phyloP scores from a whole-genome alignment of 331 rosid species.

The Malus hybrid region DNA sequence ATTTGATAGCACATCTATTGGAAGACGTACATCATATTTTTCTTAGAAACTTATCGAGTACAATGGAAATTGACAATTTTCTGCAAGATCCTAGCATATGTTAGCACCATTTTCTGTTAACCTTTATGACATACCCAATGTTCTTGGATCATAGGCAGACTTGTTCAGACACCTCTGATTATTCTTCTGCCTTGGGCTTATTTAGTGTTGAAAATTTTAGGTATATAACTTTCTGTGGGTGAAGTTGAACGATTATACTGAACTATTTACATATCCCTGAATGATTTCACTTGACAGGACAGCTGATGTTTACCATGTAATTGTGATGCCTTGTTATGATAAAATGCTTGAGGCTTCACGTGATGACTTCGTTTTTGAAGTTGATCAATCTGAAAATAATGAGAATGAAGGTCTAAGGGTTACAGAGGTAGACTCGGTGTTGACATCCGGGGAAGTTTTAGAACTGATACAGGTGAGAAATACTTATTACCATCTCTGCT shows the following conservation, averaged over 20 bases:
- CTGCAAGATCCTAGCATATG: not conserved
- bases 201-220: not conserved
- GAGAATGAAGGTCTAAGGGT: constrained; percentile 33
- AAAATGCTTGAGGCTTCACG: constrained; percentile 96
- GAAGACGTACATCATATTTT: not conserved
- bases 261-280: not conserved
- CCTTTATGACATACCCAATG: not conserved
- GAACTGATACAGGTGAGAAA: constrained; percentile 75
- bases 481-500: constrained; percentile 3
- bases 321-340: constrained; percentile 98
- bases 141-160: not conserved
- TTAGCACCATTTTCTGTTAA: not conserved
- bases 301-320: constrained; percentile 82
- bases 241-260: not conserved
- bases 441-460: constrained; percentile 92
- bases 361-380: constrained; percentile 73
- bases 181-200: not conserved
- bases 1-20: not conserved
- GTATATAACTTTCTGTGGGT: not conserved
- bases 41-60: not conserved
- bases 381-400: constrained; percentile 32
- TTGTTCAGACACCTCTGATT: not conserved
- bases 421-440: constrained; percentile 88
- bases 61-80: not conserved
- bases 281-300: constrained; percentile 39